Evolutionary conservation across 208 protist species (phyloP).

Genomic region (Crithidia bombi): DNA sequence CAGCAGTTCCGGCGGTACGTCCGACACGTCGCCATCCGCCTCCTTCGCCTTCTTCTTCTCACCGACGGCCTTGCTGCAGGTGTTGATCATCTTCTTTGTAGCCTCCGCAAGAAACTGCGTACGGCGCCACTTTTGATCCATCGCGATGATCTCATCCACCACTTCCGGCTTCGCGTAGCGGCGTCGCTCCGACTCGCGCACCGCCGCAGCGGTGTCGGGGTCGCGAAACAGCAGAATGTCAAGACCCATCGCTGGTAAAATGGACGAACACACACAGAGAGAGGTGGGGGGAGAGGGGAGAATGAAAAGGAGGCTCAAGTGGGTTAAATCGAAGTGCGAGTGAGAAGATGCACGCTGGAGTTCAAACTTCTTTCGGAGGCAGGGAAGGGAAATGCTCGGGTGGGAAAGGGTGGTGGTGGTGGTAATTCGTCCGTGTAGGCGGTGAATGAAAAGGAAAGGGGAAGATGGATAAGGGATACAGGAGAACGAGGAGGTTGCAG

Average conservation of each 20-base stretch:
- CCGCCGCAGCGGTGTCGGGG: slow-evolving; percentile 91
- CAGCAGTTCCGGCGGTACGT: slow-evolving; percentile 67
- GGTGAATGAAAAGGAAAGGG: no score
- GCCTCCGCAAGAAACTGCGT: slow-evolving; percentile 84
- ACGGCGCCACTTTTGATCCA: slow-evolving; percentile 93
- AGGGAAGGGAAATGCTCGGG: no score
- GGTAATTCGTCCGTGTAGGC: no score
- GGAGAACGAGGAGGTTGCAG: no score
- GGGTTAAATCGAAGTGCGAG: no score
- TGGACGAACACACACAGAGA: slow-evolving; percentile 1
- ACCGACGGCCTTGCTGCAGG: slow-evolving; percentile 89
- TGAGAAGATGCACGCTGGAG: no score
- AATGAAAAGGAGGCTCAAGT: not conserved
- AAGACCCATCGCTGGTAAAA: slow-evolving; percentile 77
- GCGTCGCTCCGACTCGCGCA: slow-evolving; percentile 96
- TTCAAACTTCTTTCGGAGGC: no score
- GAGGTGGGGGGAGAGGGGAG: not conserved
- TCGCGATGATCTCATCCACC: slow-evolving; percentile 93
- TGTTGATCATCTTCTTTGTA: slow-evolving; percentile 90
- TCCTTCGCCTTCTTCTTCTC: slow-evolving; percentile 95
- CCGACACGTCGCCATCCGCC: slow-evolving; percentile 68
- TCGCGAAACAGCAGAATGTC: slow-evolving; percentile 97
- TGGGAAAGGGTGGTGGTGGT: no score
- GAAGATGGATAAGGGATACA: no score
- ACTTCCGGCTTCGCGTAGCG: slow-evolving; percentile 87